Base-by-base conservation (phyloP, 768 basidiomycete genomes). In the Rhodosporidiobolus odoratus region DNA sequence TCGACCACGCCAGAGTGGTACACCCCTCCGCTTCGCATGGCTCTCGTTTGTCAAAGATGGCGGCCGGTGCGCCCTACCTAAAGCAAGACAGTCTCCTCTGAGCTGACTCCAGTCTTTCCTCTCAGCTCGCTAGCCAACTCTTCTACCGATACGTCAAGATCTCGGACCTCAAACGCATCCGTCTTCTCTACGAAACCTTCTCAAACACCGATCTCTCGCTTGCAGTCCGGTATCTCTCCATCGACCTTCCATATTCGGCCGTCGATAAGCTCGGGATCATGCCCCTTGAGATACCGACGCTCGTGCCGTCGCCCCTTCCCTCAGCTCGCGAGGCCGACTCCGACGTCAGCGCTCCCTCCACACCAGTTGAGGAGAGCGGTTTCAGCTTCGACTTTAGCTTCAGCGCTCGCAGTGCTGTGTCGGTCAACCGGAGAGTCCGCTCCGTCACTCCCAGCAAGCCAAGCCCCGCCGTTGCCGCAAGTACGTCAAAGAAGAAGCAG, bases 11-110 rank as follows among this genome's bases (percentile, higher is more conserved):
- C 69, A 0, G 41, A 56, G 21, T 70, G 69, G 63, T 57, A 52
- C n/a, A 38, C 17, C 2, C 69, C 69, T 9, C 69, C 69, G 19
- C 37, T 71, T 0, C 43, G 59, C 1, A 43, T 71, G 9, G 64
- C 53, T 2, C 59, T 65, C 37, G 69, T 71, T 10, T 71, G 69
- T 47, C 27, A 43, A 34, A 38, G 69, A 4, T 71, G 69, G 69
- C 54, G 61, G 4, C 53, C 59, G 2, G 69, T 66, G 6, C 37
- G 68, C 53, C 54, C 8, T 35, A 8, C 6, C 37, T 38, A 9
- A 47, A 12, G 25, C 8, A 6, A 4, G n/a, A 35, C 25, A 12
- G 2, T 27, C 8, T 15, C 2, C 17, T 15, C 13, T n/a, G 19
- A 54, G 7, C 8, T 35, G 32, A 15, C 32, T 3, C 21, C 47